Percentiles rank a stretch among this genome's conserved stretches.
These are phyloP conservation scores for Hylodesmum podocarpum DNA, from an alignment of 306 rosid genomes.

Conservation along the genomic window DNA sequence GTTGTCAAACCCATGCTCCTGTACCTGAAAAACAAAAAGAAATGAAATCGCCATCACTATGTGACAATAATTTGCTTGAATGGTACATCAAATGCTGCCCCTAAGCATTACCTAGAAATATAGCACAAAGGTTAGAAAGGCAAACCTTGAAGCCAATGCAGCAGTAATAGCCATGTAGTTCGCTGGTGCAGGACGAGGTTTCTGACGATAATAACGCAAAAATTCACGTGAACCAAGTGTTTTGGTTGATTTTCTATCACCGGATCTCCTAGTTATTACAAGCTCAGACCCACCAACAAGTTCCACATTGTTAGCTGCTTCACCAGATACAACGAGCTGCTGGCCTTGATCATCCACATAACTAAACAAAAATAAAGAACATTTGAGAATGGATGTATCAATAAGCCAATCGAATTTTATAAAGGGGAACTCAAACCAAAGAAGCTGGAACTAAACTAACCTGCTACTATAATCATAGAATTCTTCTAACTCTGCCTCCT, in stretches of 20 bases:
- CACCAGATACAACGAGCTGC: constrained; percentile 70
- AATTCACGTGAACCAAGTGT: constrained; percentile 88
- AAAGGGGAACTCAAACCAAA: not conserved
- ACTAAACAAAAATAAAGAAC: constrained; percentile 38
- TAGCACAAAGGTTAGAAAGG: not conserved
- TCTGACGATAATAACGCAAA: constrained; percentile 96
- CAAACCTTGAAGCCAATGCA: constrained; percentile 84
- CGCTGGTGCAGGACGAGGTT: constrained; percentile 73
- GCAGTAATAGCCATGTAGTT: constrained; percentile 57
- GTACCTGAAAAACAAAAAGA: constrained; percentile 54
- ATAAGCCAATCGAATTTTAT: not conserved
- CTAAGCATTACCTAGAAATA: not conserved
- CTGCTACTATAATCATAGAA: constrained; percentile 95
- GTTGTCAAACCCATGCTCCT: constrained; percentile 94
- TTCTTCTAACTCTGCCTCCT: constrained; percentile 88
- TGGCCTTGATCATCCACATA: constrained; percentile 77
- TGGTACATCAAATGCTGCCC: not conserved
- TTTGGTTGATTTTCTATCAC: constrained; percentile 49
- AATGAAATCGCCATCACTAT: not conserved
- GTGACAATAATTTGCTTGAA: constrained; percentile 5
- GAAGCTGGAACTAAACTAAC: constrained; percentile 33
- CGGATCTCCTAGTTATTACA: constrained; percentile 59
- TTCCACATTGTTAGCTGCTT: constrained; percentile 47
- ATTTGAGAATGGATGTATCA: not conserved
- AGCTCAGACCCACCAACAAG: constrained; percentile 85